A percentile compares a stretch with the other conserved stretches of the same genome.
These are phyloP conservation scores for Biscogniauxia marginata DNA, from an alignment of 2,329 filamentous ascomycete species.

Conservation along the genomic window DNA sequence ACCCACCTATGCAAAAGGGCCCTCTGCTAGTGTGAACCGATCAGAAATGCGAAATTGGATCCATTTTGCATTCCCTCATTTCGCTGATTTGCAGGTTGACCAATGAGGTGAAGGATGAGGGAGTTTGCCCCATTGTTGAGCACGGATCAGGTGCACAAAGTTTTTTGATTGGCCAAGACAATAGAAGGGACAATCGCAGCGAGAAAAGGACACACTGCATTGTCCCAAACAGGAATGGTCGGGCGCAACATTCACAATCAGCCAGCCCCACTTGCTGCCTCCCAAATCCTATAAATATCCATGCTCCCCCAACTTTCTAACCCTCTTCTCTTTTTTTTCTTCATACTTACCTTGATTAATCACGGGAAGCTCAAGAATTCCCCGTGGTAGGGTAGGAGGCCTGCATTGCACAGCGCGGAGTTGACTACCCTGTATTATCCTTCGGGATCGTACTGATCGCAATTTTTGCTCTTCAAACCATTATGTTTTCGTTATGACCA, in stretches of 20 bases:
- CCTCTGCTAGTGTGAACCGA: too few relatives aligned
- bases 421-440: conserved; percentile 49
- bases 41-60: background rate
- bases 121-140: background rate
- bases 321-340: conserved; percentile 37
- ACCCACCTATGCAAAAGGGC: too few relatives aligned
- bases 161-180: conserved; percentile 13
- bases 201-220: conserved; percentile 1
- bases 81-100: background rate
- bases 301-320: conserved; percentile 9
- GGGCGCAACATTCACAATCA: conserved; percentile 16
- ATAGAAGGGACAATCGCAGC: background rate
- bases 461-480: conserved; percentile 45
- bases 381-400: conserved; percentile 41
- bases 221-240: background rate
- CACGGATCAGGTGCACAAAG: background rate
- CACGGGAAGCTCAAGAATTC: conserved; percentile 43
- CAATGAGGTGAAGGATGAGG: conserved; percentile 3
- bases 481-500: conserved; percentile 44
- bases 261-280: conserved; percentile 5
- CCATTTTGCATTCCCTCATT: background rate
- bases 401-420: conserved; percentile 56
- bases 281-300: conserved; percentile 20
- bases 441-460: conserved; percentile 50
- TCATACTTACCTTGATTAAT: conserved; percentile 53